Evolutionary conservation across 345 rosid genomes (phyloP).

Genomic region (Limnanthes douglasii): DNA sequence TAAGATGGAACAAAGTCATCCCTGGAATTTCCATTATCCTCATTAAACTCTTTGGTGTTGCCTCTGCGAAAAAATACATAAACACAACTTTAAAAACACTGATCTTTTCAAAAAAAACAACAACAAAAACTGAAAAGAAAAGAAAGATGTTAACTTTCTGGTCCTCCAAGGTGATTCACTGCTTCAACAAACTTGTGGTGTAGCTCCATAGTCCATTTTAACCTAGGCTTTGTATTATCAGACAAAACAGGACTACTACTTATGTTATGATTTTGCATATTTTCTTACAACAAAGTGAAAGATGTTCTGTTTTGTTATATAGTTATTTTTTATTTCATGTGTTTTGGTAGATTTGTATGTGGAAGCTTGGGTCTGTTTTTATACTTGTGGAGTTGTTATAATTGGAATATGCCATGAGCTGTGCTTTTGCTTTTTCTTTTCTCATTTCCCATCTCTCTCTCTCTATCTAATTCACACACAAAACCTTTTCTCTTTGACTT

Average conservation of each 20-base stretch:
- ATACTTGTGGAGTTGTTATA: slow-evolving; percentile 3
- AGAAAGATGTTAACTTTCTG: slow-evolving; percentile 45
- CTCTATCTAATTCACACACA: background rate
- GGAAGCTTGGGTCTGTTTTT: background rate
- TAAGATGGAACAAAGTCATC: slow-evolving; percentile 84
- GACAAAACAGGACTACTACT: slow-evolving; percentile 68
- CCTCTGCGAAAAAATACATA: slow-evolving; percentile 32
- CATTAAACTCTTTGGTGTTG: slow-evolving; percentile 92
- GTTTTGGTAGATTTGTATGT: background rate
- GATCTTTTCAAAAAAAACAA: background rate
- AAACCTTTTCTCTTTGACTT: background rate
- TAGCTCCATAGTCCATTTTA: slow-evolving; percentile 92
- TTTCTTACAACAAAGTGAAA: slow-evolving; percentile 4
- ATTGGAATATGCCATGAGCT: background rate
- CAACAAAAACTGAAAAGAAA: slow-evolving; percentile 4
- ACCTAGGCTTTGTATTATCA: slow-evolving; percentile 88
- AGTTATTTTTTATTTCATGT: background rate
- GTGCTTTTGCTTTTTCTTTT: too few relatives aligned
- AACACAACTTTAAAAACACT: slow-evolving; percentile 7
- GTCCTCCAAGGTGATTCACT: slow-evolving; percentile 70
- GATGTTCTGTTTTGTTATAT: background rate
- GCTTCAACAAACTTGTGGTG: slow-evolving; percentile 79
- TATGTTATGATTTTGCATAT: slow-evolving; percentile 13
- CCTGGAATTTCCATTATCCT: slow-evolving; percentile 73
- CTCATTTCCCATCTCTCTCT: background rate